Percentiles rank a stretch among this genome's conserved stretches.
Evolutionary conservation across 2,329 filamentous ascomycete genomes (phyloP).

Genomic region (Daldinia sp.): DNA sequence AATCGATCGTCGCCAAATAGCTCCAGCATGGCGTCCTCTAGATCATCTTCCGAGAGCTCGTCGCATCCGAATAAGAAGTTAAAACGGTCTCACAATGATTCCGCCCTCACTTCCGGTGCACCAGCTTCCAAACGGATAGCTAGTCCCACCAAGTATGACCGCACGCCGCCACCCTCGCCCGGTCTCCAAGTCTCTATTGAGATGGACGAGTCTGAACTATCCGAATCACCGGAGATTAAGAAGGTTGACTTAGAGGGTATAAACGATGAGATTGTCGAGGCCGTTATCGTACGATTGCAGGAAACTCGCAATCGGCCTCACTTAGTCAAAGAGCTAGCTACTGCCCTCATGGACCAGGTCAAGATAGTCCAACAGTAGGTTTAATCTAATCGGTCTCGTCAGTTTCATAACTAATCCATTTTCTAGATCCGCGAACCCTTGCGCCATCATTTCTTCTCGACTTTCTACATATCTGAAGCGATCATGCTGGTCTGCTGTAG

Average conservation of each 20-base stretch:
- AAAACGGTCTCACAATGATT: conserved; percentile 79
- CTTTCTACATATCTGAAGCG: conserved; percentile 91
- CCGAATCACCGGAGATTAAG: conserved; percentile 47
- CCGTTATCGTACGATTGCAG: conserved; percentile 87
- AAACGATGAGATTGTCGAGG: conserved; percentile 95
- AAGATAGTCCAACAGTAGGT: conserved; percentile 92
- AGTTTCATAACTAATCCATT: conserved; percentile 38
- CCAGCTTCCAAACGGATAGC: conserved; percentile 47
- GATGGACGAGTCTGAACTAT: conserved; percentile 55
- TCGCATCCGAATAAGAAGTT: conserved; percentile 71
- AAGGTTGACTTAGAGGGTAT: conserved; percentile 85
- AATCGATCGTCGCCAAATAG: conserved; percentile 54
- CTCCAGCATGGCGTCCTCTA: conserved; percentile 48
- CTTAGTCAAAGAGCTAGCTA: conserved; percentile 91
- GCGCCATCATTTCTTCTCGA: conserved; percentile 93
- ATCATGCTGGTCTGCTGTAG: conserved; percentile 78
- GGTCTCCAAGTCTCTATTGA: conserved; percentile 59
- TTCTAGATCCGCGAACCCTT: conserved; percentile 91
- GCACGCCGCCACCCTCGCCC: conserved; percentile 86
- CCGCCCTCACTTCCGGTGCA: conserved; percentile 47
- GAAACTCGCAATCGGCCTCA: conserved; percentile 92
- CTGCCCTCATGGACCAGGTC: conserved; percentile 79
- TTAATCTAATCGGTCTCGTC: conserved; percentile 17
- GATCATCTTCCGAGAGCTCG: conserved; percentile 49
- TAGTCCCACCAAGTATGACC: conserved; percentile 66